These are phyloP conservation scores for Diaporthe vexans DNA, from an alignment of 2,329 filamentous ascomycete species.

Conservation along the genomic window DNA sequence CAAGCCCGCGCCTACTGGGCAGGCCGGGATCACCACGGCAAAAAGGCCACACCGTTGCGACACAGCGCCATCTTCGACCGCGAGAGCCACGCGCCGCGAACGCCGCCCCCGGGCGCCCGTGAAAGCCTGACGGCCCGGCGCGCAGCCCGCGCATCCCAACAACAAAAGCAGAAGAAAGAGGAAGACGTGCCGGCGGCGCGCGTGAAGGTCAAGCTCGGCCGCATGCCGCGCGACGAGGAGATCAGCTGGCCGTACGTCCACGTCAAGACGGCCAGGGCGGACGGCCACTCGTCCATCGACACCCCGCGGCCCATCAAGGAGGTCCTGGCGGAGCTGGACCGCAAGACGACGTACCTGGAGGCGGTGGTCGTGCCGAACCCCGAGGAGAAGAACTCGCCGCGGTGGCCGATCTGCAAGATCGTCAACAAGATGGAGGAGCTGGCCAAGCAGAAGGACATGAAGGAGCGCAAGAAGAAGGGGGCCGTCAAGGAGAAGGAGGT, in stretches of 20 bases:
- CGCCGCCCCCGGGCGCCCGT: too few relatives aligned
- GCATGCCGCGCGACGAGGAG: slow-evolving; percentile 59
- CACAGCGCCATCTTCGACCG: slow-evolving; percentile 21
- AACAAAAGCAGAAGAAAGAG: neutral
- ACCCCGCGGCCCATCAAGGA: slow-evolving; percentile 54
- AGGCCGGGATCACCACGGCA: neutral
- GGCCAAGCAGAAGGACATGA: slow-evolving; percentile 56
- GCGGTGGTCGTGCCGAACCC: slow-evolving; percentile 57
- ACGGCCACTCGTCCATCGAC: slow-evolving; percentile 54
- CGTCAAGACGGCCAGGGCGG: slow-evolving; percentile 50
- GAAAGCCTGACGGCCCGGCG: neutral
- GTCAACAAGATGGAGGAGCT: slow-evolving; percentile 69
- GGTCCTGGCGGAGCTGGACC: slow-evolving; percentile 58
- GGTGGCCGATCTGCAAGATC: slow-evolving; percentile 78
- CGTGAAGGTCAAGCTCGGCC: slow-evolving; percentile 43
- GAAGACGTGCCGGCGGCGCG: slow-evolving; percentile 48
- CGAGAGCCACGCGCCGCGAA: slow-evolving; percentile 1
- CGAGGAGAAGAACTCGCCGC: slow-evolving; percentile 45
- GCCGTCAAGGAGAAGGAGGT: slow-evolving; percentile 74
- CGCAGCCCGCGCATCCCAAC: neutral
- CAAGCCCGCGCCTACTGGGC: slow-evolving; percentile 33
- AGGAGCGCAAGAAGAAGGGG: slow-evolving; percentile 60
- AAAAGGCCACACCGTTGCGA: neutral
- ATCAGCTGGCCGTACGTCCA: slow-evolving; percentile 60
- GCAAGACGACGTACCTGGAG: slow-evolving; percentile 55